Base-by-base conservation (phyloP, 495 filamentous ascomycete genomes). In the Penicillium roqueforti region DNA sequence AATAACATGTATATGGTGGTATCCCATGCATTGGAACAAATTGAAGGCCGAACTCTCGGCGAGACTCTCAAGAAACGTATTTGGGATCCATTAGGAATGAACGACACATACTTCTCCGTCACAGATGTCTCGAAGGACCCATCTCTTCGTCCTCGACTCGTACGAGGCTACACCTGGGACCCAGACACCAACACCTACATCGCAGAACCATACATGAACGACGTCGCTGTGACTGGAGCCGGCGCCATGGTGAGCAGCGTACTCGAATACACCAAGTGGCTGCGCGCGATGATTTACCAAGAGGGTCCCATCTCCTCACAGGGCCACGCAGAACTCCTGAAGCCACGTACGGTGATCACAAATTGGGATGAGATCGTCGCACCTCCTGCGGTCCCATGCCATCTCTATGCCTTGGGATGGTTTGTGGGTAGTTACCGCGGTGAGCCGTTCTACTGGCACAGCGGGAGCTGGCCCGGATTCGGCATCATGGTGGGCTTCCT, bases 1-100 rank as follows among this genome's bases (percentile, higher is more conserved):
- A 83, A 83, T 44, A 53, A 74, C 41, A 80, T 81, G 76, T 84
- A 63, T 54, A 69, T 74, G 48, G 67, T 68, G 4, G 67, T 71
- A 1, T 55, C 72, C 38, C 71, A 80, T 56, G 59, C 64, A 13
- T 53, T 82, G 13, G 56, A 66, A 9, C 42, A 52, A 19, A 32
- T 56, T 3, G 59, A 60, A 23, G 72, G 73, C 1, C 18, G 53
- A 26, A 65, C 66, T 67, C 62, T 84, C 14, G 75, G 75, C 4
- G 60, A 73, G 10, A 56, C 73, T 26, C 53, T 83, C 51, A 56
- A 61, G 4, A 61, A 72, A 29, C 43, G 62, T 23, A 71, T 83
- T 23, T 83, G 74, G 75, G 51, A 48, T 28, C 77, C 75, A 3
- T 48, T 82, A 23, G 68, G 63, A 0, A 83, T 82, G 80, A 53